Base-by-base conservation (phyloP, 2,329 filamentous ascomycete genomes). In the Phaeosphaeria sp. region DNA sequence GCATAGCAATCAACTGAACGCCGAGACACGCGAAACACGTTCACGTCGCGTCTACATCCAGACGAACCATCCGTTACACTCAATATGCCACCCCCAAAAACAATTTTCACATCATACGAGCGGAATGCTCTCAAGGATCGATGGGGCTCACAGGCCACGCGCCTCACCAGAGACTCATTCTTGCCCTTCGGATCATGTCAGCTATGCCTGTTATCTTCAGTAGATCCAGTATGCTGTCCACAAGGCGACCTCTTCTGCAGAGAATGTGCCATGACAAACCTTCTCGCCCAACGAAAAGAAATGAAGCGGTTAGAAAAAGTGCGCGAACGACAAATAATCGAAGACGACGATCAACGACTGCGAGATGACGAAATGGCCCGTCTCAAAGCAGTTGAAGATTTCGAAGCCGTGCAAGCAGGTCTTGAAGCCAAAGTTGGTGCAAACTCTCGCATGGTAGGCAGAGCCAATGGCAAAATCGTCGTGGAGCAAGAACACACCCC, bases 41-140 rank as follows among this genome's bases (percentile, higher is more conserved):
- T 9, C 25, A 27, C 25, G 25, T 5, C 25, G 9, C 25, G 25
- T 27, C 25, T 4, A 27, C 25, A 4, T 27, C 5, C 25, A 9
- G 4, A 5, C 25, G 11, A 41, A 18, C 15, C n/a, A 18, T 44
- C 15, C 22, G 44, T 27, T 25, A 41, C 36, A 41, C 11, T 13
- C 48, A 54, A 25, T 17, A 73, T 73, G 68, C 68, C 71, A 48
- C 71, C 71, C 2, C 71, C 71, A 18, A 71, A 70, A 52, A 65
- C 70, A 30, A 93, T 97, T 78, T 98, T 98, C 83, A 98, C 95
- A 33, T 89, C 92, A 22, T 88, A 97, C 80, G 95, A 98, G 80
- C 89, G 95, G 65, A 85, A 86, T 51, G 86, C 94, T 50, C 90
- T 96, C 59, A 92, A 93, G 71, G 85, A 87, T 18, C 87, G 88